These are phyloP conservation scores for Paracoccidioides brasiliensis DNA, from an alignment of 2,329 filamentous ascomycete genomes.

Conservation along the genomic window DNA sequence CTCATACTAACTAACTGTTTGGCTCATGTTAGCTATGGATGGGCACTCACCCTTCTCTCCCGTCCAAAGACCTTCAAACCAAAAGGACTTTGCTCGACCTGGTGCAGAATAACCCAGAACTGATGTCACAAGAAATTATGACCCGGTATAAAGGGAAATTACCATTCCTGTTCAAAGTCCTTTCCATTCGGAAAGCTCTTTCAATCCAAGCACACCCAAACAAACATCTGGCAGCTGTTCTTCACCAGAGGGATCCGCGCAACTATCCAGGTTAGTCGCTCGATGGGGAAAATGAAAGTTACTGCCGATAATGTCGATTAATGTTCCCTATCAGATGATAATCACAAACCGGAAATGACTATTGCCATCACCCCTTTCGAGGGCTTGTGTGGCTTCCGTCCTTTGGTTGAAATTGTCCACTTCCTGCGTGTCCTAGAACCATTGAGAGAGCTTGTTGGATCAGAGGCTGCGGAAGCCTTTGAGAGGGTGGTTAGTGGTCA, in stretches of 20 bases:
- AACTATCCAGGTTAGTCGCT: constrained; percentile 60
- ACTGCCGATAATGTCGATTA: background rate
- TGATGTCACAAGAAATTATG: constrained; percentile 61
- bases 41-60: constrained; percentile 93
- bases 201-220: constrained; percentile 96
- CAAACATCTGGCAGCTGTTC: constrained; percentile 80
- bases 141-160: constrained; percentile 68
- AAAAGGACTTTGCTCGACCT: constrained; percentile 77
- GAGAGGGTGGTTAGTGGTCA: constrained; percentile 46
- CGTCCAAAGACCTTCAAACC: constrained; percentile 76
- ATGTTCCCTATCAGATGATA: constrained; percentile 54
- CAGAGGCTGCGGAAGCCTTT: constrained; percentile 37
- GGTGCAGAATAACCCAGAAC: constrained; percentile 69
- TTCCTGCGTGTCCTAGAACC: constrained; percentile 59
- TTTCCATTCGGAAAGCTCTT: constrained; percentile 88
- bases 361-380: constrained; percentile 95
- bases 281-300: background rate
- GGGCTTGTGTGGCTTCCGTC: constrained; percentile 89
- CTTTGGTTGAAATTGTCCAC: constrained; percentile 70
- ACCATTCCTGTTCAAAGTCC: constrained; percentile 94
- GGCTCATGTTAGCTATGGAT: constrained; percentile 67
- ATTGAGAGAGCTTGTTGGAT: constrained; percentile 52
- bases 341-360: constrained; percentile 99
- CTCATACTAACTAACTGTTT: constrained; percentile 9
- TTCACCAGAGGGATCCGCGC: constrained; percentile 74